Percentiles rank a stretch among this genome's conserved stretches.
phyloP scores from a whole-genome alignment of 78 protist species.

The Dictyostelium discoideum region dicty_2.7 NC_007091.3:727501-728000 shows the following conservation, averaged over 20 bases:
- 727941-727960: conserved; percentile 78
- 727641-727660: not conserved
- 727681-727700: not conserved
- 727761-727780: not conserved
- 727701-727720: too few species aligned
- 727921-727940: conserved; percentile 18
- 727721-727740: too few species aligned
- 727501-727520: not conserved
- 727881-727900: not conserved
- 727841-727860: not conserved
- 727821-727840: not conserved
- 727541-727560: not conserved
- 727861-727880: not conserved
- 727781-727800: too few species aligned
- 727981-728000: conserved; percentile 78
- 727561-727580: not conserved
- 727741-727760: not conserved
- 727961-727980: conserved; percentile 74
- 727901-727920: conserved; percentile 38
- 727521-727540: not conserved
- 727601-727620: not conserved
- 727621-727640: not conserved
- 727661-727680: not conserved
- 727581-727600: not conserved
- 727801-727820: too few species aligned